These are phyloP conservation scores for Aspergillus sclerotialis DNA, from an alignment of 2,329 filamentous ascomycete species.

Conservation along the genomic window DNA sequence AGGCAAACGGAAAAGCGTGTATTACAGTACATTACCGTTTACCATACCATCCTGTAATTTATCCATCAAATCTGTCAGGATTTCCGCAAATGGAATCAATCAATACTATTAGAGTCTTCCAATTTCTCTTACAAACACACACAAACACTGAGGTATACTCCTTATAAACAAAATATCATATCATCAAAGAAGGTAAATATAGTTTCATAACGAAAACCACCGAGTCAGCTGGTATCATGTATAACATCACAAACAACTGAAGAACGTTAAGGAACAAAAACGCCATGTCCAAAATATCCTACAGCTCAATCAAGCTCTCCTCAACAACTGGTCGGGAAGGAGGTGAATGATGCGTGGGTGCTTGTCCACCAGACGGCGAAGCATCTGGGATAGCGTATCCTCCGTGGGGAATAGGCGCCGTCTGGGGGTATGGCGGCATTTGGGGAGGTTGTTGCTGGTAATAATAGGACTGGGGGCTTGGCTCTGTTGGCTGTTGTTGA, in stretches of 20 bases:
- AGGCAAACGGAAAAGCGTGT: too few relatives aligned
- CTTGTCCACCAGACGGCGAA: conserved; percentile 8
- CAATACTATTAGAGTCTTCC: too few relatives aligned
- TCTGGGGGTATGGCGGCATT: conserved; percentile 9
- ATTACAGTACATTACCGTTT: too few relatives aligned
- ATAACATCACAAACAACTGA: conserved; percentile 6
- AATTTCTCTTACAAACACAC: too few relatives aligned
- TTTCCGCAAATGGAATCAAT: too few relatives aligned
- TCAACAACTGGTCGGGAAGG: conserved; percentile 18
- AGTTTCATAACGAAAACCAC: conserved; percentile 14
- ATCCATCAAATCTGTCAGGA: too few relatives aligned
- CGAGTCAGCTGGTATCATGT: conserved; percentile 22
- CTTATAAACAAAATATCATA: conserved; percentile 6
- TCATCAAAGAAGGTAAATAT: conserved; percentile 6
- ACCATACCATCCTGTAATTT: too few relatives aligned
- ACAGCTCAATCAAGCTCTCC: conserved; percentile 26
- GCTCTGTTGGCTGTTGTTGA: conserved; percentile 11
- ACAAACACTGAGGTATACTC: too few relatives aligned
- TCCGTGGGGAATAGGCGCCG: conserved; percentile 7
- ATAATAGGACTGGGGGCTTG: conserved; percentile 14
- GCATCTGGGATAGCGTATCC: conserved; percentile 13
- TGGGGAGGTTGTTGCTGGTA: conserved; percentile 12
- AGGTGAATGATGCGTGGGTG: conserved; percentile 11
- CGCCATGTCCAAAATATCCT: conserved; percentile 4
- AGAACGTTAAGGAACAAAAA: conserved; percentile 3